A percentile compares a stretch with the other conserved stretches of the same genome.
Conservation (phyloP, 2,329 filamentous ascomycete species). For the Xylariaceae sp. region DNA sequence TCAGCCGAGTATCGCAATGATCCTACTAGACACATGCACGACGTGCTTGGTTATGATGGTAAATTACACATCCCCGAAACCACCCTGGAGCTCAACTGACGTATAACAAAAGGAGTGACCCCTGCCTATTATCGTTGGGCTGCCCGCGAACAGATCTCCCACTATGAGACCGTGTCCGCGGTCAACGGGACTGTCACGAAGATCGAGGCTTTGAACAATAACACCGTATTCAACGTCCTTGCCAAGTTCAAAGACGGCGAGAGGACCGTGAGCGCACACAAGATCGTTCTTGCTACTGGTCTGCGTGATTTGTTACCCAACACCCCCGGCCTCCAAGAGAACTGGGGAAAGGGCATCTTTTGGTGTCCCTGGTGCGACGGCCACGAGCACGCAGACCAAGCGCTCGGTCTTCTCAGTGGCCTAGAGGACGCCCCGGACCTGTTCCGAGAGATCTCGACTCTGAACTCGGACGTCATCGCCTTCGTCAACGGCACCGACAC, state of each 20-base stretch:
- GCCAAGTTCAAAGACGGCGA: slow-evolving; percentile 33
- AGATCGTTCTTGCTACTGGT: slow-evolving; percentile 61
- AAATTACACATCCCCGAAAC: slow-evolving; percentile 7
- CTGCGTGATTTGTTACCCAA: slow-evolving; percentile 56
- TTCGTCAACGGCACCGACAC: slow-evolving; percentile 64
- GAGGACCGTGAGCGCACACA: slow-evolving; percentile 49
- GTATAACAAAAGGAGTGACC: slow-evolving; percentile 47
- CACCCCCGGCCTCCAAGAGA: slow-evolving; percentile 57
- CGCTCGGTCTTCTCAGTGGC: slow-evolving; percentile 55
- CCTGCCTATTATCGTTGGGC: slow-evolving; percentile 57
- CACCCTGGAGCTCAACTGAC: slow-evolving; percentile 8
- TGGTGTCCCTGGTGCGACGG: slow-evolving; percentile 70
- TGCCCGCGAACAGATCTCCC: slow-evolving; percentile 54
- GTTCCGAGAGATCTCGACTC: slow-evolving; percentile 55
- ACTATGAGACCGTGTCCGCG: slow-evolving; percentile 54
- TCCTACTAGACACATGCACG: slow-evolving; percentile 61
- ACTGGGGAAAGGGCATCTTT: slow-evolving; percentile 62
- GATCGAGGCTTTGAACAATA: slow-evolving; percentile 43
- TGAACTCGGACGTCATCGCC: slow-evolving; percentile 58
- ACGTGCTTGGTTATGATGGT: slow-evolving; percentile 64
- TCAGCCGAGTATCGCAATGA: slow-evolving; percentile 61
- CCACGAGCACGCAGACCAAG: slow-evolving; percentile 61
- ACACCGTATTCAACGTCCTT: slow-evolving; percentile 50
- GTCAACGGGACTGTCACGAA: slow-evolving; percentile 55
- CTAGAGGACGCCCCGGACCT: slow-evolving; percentile 48